A percentile compares a stretch with the other conserved stretches of the same genome.
Conservation (phyloP, 345 rosid species). For the Gossypium herbaceum region DNA sequence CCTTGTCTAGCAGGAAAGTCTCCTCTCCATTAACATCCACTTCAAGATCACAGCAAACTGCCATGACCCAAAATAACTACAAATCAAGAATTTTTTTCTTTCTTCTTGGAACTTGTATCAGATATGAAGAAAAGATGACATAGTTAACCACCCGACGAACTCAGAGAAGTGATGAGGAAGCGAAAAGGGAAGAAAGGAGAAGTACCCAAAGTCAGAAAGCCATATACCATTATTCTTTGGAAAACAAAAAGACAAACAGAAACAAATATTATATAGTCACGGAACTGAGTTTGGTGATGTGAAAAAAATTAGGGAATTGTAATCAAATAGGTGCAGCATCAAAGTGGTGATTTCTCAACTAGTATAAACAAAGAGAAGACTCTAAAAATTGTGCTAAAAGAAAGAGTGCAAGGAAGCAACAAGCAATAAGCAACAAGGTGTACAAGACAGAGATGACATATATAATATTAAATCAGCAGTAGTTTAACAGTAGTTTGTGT, state of each 20-base stretch:
- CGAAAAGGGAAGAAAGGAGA: constrained; percentile 29
- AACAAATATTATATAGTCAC: constrained; percentile 22
- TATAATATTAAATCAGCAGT: background rate
- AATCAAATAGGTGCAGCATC: constrained; percentile 38
- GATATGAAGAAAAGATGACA: background rate
- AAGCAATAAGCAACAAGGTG: constrained; percentile 28
- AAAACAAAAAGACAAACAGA: constrained; percentile 52
- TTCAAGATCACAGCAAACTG: constrained; percentile 75
- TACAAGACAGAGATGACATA: constrained; percentile 20
- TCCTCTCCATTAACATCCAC: constrained; percentile 94
- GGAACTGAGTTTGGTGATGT: constrained; percentile 27
- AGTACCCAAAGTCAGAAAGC: constrained; percentile 20
- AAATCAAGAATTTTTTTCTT: constrained; percentile 24
- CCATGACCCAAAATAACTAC: constrained; percentile 45
- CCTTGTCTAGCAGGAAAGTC: constrained; percentile 81
- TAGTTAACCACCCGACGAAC: constrained; percentile 21
- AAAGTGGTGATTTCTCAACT: constrained; percentile 28
- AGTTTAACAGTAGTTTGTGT: constrained; percentile 10
- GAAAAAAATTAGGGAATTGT: constrained; percentile 19
- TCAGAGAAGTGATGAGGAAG: constrained; percentile 24
- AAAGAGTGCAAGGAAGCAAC: background rate
- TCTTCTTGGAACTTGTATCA: background rate
- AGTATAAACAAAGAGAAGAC: constrained; percentile 13
- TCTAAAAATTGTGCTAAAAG: background rate
- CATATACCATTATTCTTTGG: constrained; percentile 32